Evolutionary conservation across 371 early-diverging fungal species (phyloP), one percentile per base, ranked within the genome.

Genomic region (Haplosporangium sp.): DNA sequence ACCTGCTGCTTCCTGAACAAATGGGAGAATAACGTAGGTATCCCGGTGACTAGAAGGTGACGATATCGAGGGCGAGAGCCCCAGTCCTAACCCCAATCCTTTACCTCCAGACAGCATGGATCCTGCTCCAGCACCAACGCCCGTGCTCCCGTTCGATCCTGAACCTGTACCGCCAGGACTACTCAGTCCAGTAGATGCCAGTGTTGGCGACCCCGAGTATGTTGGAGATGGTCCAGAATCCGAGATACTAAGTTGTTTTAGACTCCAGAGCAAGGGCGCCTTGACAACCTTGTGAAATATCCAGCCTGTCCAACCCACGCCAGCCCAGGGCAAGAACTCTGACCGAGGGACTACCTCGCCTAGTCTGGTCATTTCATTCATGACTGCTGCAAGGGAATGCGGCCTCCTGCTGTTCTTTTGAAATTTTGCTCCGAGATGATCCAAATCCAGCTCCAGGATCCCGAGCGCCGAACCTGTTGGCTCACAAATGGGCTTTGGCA

Each of bases 251-350:
- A 75, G 62, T 12, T 69, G 76, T n/a, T 70, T 65, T 12, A 75
- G 55, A 46, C 76, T 66, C 76, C 76, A 75, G 5, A 70, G 55
- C 37, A 75, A 51, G 2, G 79, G 79, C 6, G 68, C 72, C 47
- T 67, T 68, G 47, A 77, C 72, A 16, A 71, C 67, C 54, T 67
- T 71, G 62, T 77, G 79, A 56, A 77, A 61, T 7, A 77, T 57
- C 79, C 72, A 71, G 8, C 68, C 72, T 29, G 57, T 63, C 79
- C 71, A 71, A 2, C 68, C 64, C 20, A 68, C 60, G 0, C 79
- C 79, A 7, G 72, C 72, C 79, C 72, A 71, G 9, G 79, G 79
- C 21, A 77, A 60, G 42, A 71, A 77, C 18, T 77, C 72, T 12
- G 79, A 77, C 12, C 68, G 54, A 1, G 60, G 65, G 2, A 77